phyloP scores from a whole-genome alignment of 2,329 filamentous ascomycete genomes.

The Teratosphaeria epicoccoides region DNA sequence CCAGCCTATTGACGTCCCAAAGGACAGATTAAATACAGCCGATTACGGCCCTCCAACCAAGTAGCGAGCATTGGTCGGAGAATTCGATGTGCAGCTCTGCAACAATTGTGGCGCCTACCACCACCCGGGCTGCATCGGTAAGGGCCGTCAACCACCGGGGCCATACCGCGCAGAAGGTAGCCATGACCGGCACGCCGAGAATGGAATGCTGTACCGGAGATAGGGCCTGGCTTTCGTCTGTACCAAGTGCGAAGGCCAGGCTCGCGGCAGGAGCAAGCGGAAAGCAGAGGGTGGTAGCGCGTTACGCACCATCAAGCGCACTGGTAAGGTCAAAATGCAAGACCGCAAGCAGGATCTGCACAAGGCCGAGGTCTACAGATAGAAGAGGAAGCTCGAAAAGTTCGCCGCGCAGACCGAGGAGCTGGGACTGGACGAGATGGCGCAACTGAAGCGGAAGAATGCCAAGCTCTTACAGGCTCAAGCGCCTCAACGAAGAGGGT shows the following conservation, averaged over 20 bases:
- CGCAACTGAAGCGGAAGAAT: background rate
- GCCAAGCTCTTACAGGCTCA: background rate
- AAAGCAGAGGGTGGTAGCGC: background rate
- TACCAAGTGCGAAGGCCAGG: slow-evolving; percentile 1
- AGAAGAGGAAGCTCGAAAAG: background rate
- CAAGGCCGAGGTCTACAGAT: background rate
- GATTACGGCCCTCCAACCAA: too few relatives aligned
- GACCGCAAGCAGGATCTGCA: background rate
- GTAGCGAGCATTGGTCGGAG: too few relatives aligned
- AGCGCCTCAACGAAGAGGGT: background rate
- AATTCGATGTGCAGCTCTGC: slow-evolving; percentile 8
- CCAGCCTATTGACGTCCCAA: too few relatives aligned
- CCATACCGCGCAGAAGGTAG: background rate
- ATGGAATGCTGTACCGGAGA: background rate
- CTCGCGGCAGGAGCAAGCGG: background rate
- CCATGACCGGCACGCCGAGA: background rate
- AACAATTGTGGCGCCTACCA: slow-evolving; percentile 2
- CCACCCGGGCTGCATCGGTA: slow-evolving; percentile 8
- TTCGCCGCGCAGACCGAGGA: background rate
- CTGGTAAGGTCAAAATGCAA: background rate
- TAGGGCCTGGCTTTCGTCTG: slow-evolving; percentile 1
- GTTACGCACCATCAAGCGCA: background rate
- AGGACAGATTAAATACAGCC: too few relatives aligned
- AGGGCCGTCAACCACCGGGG: background rate
- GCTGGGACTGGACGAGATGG: background rate